phyloP scores from a whole-genome alignment of 1,139 yeast species.

The Candida sp. region DNA sequence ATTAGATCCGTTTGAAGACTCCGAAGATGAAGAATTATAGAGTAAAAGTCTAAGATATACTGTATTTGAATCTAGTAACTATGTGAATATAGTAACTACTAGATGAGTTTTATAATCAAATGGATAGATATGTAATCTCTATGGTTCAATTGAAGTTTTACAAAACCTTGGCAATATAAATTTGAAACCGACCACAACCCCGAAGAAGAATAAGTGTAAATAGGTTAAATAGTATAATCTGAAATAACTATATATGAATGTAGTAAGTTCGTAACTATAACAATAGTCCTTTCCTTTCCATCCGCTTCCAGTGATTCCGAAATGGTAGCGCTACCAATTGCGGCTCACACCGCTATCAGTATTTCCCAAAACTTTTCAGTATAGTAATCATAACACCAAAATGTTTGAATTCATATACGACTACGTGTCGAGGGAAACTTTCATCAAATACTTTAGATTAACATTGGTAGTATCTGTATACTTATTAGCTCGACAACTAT shows the following conservation, averaged over 20 bases:
- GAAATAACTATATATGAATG: background rate
- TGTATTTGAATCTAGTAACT: too few relatives aligned
- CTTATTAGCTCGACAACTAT: constrained; percentile 32
- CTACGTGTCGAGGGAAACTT: constrained; percentile 31
- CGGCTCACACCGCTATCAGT: background rate
- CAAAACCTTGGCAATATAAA: too few relatives aligned
- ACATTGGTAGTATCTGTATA: constrained; percentile 33
- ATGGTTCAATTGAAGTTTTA: too few relatives aligned
- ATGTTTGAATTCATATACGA: constrained; percentile 35
- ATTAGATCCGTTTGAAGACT: constrained; percentile 36
- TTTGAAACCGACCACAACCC: too few relatives aligned
- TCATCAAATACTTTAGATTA: constrained; percentile 38
- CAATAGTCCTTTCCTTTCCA: background rate
- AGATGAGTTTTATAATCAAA: too few relatives aligned
- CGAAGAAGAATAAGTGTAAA: too few relatives aligned
- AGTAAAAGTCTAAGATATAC: background rate
- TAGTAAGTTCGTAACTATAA: too few relatives aligned
- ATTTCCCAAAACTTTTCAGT: background rate
- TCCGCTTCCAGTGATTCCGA: background rate
- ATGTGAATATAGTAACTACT: too few relatives aligned
- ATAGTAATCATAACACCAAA: background rate
- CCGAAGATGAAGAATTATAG: constrained; percentile 24
- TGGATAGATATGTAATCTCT: too few relatives aligned
- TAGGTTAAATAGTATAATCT: too few relatives aligned
- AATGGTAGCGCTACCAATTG: background rate